Percentiles rank a stretch among this genome's conserved stretches.
phyloP scores from a whole-genome alignment of 352 stramenopile genomes.

The Globisporangium mamillatum region DNA sequence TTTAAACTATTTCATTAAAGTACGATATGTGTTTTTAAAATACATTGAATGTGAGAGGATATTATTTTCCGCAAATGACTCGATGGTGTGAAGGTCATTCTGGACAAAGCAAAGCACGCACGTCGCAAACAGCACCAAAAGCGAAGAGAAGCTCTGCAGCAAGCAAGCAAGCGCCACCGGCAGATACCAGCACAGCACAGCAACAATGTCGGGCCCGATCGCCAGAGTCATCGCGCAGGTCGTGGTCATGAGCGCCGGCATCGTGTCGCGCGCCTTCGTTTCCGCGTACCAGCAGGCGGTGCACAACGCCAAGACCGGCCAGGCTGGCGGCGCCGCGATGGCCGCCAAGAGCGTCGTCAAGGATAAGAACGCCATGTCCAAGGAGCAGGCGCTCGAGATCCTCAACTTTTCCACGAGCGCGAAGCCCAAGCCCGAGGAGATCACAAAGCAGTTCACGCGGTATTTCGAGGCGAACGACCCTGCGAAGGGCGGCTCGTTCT shows the following conservation, averaged over 20 bases:
- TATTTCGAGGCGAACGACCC: constrained; percentile 90
- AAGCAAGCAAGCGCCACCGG: constrained; percentile 13
- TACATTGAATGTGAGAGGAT: background rate
- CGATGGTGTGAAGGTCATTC: background rate
- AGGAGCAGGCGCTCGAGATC: constrained; percentile 74
- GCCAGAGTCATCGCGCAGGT: constrained; percentile 82
- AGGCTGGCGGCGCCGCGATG: constrained; percentile 47
- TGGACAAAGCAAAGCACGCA: constrained; percentile 1
- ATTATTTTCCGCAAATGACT: background rate
- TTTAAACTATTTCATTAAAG: background rate
- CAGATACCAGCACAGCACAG: constrained; percentile 8
- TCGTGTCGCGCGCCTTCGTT: constrained; percentile 86
- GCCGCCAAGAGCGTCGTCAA: constrained; percentile 53
- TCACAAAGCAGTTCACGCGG: constrained; percentile 84
- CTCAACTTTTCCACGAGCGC: constrained; percentile 73
- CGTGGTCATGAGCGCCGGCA: constrained; percentile 76
- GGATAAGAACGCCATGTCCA: constrained; percentile 77
- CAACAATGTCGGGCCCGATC: constrained; percentile 73
- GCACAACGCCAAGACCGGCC: constrained; percentile 80
- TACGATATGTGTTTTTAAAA: background rate
- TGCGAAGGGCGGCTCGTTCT: constrained; percentile 89
- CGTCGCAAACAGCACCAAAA: background rate
- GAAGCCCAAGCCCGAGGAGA: constrained; percentile 49
- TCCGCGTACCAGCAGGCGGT: constrained; percentile 88
- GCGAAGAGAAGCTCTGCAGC: background rate